Evolutionary conservation across 495 filamentous ascomycete species (phyloP), one percentile per base, ranked within the genome.

Genomic region (Annulohypoxylon maeteangense): DNA sequence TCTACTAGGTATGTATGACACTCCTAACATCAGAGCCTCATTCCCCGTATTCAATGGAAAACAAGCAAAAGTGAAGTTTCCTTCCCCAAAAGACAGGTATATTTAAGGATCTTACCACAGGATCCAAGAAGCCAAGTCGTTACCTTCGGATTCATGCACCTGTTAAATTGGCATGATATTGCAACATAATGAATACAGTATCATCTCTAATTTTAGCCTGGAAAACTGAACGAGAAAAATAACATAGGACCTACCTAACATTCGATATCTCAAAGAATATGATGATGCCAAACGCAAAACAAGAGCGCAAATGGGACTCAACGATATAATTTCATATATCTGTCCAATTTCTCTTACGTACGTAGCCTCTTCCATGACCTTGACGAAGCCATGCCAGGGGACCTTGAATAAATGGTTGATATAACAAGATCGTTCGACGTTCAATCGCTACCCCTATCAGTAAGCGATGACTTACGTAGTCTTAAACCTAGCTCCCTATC

Each of bases 381-480:
- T 29, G n/a, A 34, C 22, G 20, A 51, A 47, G 31, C 29, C n/a
- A 59, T 31, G 20, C 44, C 7, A 16, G 25, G 8, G 31, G n/a
- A 53, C 32, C 3, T 45, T 16, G 44, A 69, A 45, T 6, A 36
- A 20, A 42, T n/a, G 25, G 23, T 14, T 7, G 23, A 36, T 42
- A 18, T 51, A 58, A 57, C 51, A 65, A 47, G 18, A 14, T 53
- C 45, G 22, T 61, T 65, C 47, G 47, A 40, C 48, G 38, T 50
- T 40, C 1, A 32, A 14, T 62, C 16, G 20, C 16, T 31, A 23
- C 36, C 16, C 32, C n/a, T 63, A 67, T 67, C 44, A 50, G 31
- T 67, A 71, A 71, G 68, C 68, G 63, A 67, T 67, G 58, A 71
- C 68, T 67, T 62, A 45, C 7, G 36, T 40, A 31, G 47, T 53